phyloP scores from a whole-genome alignment of 2,329 filamentous ascomycete species.

The Stemphylium vesicarium region DNA sequence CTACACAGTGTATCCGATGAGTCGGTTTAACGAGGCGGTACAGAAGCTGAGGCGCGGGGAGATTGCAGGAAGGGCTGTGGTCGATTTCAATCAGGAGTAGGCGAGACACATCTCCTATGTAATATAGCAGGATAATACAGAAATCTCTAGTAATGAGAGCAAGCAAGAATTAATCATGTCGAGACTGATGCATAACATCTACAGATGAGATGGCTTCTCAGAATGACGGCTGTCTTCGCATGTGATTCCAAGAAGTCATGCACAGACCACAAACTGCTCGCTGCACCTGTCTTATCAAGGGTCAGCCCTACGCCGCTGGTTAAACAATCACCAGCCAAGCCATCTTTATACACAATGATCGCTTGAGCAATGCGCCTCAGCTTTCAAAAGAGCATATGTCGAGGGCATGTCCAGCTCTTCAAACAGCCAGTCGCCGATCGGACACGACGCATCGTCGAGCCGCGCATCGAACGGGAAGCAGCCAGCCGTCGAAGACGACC shows the following conservation, averaged over 20 bases:
- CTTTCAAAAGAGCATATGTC: constrained; percentile 33
- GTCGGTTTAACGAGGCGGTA: constrained; percentile 58
- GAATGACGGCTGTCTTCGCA: constrained; percentile 73
- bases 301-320: constrained; percentile 23
- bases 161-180: too few species aligned
- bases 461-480: constrained; percentile 46
- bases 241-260: constrained; percentile 55
- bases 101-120: not conserved
- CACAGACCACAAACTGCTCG: constrained; percentile 17
- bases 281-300: constrained; percentile 18
- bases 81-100: constrained; percentile 58
- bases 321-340: not conserved
- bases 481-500: constrained; percentile 47
- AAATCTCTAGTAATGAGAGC: not conserved
- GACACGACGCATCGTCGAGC: constrained; percentile 55
- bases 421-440: constrained; percentile 40
- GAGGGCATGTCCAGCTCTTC: constrained; percentile 50
- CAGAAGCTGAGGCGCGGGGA: constrained; percentile 58
- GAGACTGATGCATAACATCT: too few species aligned
- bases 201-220: not conserved
- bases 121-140: not conserved
- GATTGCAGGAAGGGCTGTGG: constrained; percentile 60
- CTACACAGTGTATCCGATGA: constrained; percentile 56
- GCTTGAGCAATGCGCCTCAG: constrained; percentile 37
- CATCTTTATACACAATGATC: constrained; percentile 23